Evolutionary conservation across 768 basidiomycete genomes (phyloP).

Genomic region (Sporobolomyces pararoseus): DNA sequence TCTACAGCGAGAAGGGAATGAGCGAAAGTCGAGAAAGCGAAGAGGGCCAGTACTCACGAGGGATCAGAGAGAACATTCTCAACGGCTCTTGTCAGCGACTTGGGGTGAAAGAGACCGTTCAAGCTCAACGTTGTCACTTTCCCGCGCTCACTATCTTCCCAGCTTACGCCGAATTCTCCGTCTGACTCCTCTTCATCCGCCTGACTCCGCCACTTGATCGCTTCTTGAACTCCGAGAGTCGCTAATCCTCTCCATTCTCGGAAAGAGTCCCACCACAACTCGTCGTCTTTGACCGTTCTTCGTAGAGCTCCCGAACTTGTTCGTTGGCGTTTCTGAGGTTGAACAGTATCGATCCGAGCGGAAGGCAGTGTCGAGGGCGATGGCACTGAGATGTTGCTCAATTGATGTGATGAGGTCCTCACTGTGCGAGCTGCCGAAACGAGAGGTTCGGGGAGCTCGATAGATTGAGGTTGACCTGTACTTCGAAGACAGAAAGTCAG

Average conservation of each 20-base stretch:
- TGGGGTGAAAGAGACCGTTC: slow-evolving; percentile 30
- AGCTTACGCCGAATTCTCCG: slow-evolving; percentile 10
- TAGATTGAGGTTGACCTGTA: slow-evolving; percentile 3
- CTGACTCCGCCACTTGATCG: neutral
- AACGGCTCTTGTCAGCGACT: neutral
- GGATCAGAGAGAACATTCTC: neutral
- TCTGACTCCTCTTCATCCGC: slow-evolving; percentile 1
- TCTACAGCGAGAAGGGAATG: neutral
- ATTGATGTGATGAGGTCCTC: neutral
- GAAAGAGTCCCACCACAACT: slow-evolving; percentile 26
- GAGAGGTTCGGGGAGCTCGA: neutral
- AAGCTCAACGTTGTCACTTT: neutral
- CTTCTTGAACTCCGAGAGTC: neutral
- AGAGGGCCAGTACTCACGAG: neutral
- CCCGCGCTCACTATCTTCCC: slow-evolving; percentile 1
- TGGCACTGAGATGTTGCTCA: slow-evolving; percentile 6
- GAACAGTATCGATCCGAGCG: neutral
- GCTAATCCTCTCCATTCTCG: slow-evolving; percentile 32
- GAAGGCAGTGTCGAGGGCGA: neutral
- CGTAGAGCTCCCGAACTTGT: slow-evolving; percentile 18
- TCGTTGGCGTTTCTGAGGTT: slow-evolving; percentile 2
- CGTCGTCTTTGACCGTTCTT: neutral
- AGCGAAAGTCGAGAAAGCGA: too few species aligned
- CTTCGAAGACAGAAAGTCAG: neutral
- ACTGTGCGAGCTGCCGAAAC: neutral